phyloP scores from a whole-genome alignment of 768 basidiomycete genomes.

The Lactarius hengduanensis region DNA sequence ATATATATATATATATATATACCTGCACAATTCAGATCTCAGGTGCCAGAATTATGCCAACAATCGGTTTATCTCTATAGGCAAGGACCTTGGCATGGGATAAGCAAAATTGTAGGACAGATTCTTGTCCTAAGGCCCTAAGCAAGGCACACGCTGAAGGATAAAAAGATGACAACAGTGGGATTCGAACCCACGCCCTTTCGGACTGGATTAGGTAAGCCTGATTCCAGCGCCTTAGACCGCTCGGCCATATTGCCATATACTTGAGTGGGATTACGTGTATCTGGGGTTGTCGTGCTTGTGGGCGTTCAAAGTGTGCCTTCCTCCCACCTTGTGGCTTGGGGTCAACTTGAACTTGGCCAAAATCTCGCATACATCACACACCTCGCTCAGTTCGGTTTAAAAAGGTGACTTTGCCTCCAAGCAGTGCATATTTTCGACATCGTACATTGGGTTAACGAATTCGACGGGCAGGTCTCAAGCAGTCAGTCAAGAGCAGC shows the following conservation, averaged over 20 bases:
- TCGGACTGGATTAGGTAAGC: conserved; percentile 31
- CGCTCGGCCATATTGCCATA: conserved; percentile 32
- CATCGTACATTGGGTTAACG: neutral
- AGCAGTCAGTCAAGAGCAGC: neutral
- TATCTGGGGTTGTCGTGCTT: neutral
- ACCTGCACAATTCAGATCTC: too few species aligned
- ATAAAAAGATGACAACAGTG: conserved; percentile 37
- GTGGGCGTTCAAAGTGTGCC: neutral
- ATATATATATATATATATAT: too few species aligned
- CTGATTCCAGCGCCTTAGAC: conserved; percentile 33
- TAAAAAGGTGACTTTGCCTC: neutral
- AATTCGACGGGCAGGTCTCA: neutral
- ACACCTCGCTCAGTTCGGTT: neutral
- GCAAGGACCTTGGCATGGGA: too few species aligned
- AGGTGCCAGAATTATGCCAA: neutral
- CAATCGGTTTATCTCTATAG: too few species aligned
- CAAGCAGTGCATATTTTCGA: neutral
- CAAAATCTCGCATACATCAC: neutral
- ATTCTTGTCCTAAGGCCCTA: too few species aligned
- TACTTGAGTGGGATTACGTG: neutral
- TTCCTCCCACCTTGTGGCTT: neutral
- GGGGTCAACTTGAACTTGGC: neutral
- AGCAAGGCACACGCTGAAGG: too few species aligned
- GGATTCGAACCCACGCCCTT: conserved; percentile 54
- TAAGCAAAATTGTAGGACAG: too few species aligned